Percentiles rank a stretch among this genome's conserved stretches.
phyloP scores from a whole-genome alignment of 129 eudicot genomes.

The Escallonia herrerae region DNA sequence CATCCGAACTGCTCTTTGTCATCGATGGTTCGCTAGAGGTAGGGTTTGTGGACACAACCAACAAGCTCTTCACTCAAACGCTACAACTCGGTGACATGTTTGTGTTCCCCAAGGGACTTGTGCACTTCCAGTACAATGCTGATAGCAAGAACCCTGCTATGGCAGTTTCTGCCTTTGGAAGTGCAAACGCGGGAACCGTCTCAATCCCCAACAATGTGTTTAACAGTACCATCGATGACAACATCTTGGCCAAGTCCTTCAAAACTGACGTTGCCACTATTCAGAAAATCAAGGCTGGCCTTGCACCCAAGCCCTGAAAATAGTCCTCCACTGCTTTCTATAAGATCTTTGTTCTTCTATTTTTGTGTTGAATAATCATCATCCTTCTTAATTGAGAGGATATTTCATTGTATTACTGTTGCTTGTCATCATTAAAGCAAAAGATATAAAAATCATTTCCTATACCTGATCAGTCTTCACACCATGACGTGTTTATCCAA shows the following conservation, averaged over 20 bases:
- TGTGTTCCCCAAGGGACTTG: constrained; percentile 27
- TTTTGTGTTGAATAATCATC: no score
- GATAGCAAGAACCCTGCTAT: constrained; percentile 11
- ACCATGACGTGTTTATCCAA: no score
- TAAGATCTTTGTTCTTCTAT: no score
- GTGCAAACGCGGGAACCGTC: constrained; percentile 26
- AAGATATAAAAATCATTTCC: no score
- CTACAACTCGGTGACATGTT: constrained; percentile 21
- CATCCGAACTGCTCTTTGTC: constrained; percentile 23
- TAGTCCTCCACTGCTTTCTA: no score
- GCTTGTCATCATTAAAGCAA: no score
- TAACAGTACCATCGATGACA: constrained; percentile 15
- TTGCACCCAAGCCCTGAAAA: constrained; percentile 3
- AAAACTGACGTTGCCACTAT: constrained; percentile 30
- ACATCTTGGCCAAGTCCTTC: constrained; percentile 25
- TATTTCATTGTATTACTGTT: no score
- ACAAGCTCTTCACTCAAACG: constrained; percentile 22
- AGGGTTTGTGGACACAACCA: constrained; percentile 23
- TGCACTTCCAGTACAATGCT: constrained; percentile 30
- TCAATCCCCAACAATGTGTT: constrained; percentile 21
- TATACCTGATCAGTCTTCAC: no score
- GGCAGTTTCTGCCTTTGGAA: constrained; percentile 30
- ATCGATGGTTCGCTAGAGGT: constrained; percentile 10
- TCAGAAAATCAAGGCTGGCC: constrained; percentile 26
- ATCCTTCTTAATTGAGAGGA: no score